Evolutionary conservation across 305 asterid species (phyloP), one percentile per base, ranked within the genome.

Genomic region (Fraxinus velutina): DNA sequence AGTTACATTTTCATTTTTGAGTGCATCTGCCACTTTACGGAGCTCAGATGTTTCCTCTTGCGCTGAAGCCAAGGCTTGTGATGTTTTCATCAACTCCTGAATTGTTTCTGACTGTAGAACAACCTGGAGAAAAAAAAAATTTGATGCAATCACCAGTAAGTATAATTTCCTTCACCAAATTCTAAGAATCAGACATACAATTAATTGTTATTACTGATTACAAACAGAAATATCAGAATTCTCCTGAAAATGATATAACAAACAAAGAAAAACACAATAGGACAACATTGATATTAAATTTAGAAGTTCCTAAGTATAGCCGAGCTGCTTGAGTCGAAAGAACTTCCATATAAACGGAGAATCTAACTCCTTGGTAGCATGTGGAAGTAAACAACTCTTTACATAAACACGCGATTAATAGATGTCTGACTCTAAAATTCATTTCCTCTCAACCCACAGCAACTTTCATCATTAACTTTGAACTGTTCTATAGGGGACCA

Each of bases 51-150:
- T 86, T 86, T 93, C 97, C 71, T 84, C 92, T 84, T 94, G 97
- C 10, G 87, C 82, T 29, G 88, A 76, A 88, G 94, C 90, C 91
- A 94, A 86, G 64, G 93, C 92, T 81, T 92, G 91, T 4, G 99
- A 96, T 34, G 99, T 93, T 91, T 87, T 93, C 6, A 94, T 96
- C 90, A 96, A 86, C 88, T 96, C 99, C 85, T 96, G 97, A 88
- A 96, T 96, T 78, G 99, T 96, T 81, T 92, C 98, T 6, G 99
- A 96, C 85, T 94, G 99, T 44, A 94, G 89, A 82, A 94, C 88
- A 82, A 96, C 98, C 98, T 94, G 86, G 66, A 83, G 80, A 9
- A 39, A 39, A 8, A 8, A 52, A 72, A 82, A 5, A 29, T 24
- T 22, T 42, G 84, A 79, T 21, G 68, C 36, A 30, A 73, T 71